Evolutionary conservation across 169 alveolate species (phyloP).

Genomic region (Eimeria mitis): DNA sequence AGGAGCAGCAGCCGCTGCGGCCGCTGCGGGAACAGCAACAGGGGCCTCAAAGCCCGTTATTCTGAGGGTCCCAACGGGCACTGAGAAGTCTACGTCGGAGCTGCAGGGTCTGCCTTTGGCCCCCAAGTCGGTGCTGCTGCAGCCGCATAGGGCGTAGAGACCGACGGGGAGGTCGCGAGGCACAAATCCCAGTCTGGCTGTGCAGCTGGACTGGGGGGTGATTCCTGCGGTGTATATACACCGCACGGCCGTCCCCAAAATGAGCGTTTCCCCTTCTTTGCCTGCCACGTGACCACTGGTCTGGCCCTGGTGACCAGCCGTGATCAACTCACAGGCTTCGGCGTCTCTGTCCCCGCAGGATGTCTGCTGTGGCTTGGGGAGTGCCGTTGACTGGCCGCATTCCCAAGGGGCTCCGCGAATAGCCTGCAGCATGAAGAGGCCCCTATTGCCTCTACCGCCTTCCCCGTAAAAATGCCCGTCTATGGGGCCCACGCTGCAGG

Average conservation of each 20-base stretch:
- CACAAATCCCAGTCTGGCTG: constrained; percentile 46
- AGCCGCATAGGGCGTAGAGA: constrained; percentile 80
- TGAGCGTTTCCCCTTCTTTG: neutral
- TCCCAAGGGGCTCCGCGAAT: constrained; percentile 28
- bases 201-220: constrained; percentile 46
- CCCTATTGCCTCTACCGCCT: constrained; percentile 11
- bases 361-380: neutral
- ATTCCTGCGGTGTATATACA: constrained; percentile 56
- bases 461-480: constrained; percentile 79
- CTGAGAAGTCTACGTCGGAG: constrained; percentile 67
- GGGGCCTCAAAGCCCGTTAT: constrained; percentile 61
- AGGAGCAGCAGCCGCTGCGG: neutral
- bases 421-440: constrained; percentile 43
- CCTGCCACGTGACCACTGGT: neutral
- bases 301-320: constrained; percentile 27
- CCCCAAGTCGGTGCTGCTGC: constrained; percentile 78
- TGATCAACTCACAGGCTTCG: constrained; percentile 9
- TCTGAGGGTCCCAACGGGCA: constrained; percentile 62
- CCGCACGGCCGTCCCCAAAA: constrained; percentile 13
- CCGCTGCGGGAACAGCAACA: neutral
- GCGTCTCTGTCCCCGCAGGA: neutral
- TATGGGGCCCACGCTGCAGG: constrained; percentile 11
- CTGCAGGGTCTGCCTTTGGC: constrained; percentile 68
- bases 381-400: constrained; percentile 9
- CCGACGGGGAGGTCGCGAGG: constrained; percentile 42